Percentiles rank a stretch among this genome's conserved stretches.
Conservation (phyloP, 2,329 filamentous ascomycete genomes). For the Ophiostoma triangulosporum region DNA sequence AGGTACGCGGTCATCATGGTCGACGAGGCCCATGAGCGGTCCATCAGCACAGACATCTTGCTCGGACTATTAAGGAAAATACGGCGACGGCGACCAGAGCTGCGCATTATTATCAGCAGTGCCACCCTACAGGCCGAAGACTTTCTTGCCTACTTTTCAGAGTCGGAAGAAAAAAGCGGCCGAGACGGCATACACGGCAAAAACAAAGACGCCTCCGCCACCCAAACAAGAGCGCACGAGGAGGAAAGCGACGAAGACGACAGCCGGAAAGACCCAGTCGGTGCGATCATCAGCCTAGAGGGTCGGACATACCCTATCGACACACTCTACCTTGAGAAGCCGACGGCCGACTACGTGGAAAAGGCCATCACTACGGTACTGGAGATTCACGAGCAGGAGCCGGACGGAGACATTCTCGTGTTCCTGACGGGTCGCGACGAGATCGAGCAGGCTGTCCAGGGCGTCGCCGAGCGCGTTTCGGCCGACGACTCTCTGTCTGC, state of each 20-base stretch:
- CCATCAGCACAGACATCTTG: slow-evolving; percentile 81
- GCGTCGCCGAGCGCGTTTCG: slow-evolving; percentile 58
- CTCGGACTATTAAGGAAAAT: slow-evolving; percentile 90
- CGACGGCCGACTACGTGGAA: slow-evolving; percentile 78
- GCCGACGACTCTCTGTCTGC: slow-evolving; percentile 40
- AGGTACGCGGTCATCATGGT: slow-evolving; percentile 96
- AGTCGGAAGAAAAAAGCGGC: slow-evolving; percentile 23
- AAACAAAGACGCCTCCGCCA: neutral
- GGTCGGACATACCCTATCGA: slow-evolving; percentile 84
- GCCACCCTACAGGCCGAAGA: slow-evolving; percentile 84
- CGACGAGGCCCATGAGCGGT: slow-evolving; percentile 91
- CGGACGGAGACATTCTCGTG: slow-evolving; percentile 73
- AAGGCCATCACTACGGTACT: slow-evolving; percentile 71
- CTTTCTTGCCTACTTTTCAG: slow-evolving; percentile 65
- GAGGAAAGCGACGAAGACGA: slow-evolving; percentile 9
- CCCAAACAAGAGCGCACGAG: slow-evolving; percentile 2
- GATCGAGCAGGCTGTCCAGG: slow-evolving; percentile 71
- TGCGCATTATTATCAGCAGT: slow-evolving; percentile 83
- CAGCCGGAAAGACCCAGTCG: slow-evolving; percentile 19
- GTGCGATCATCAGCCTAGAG: slow-evolving; percentile 69
- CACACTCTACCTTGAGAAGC: slow-evolving; percentile 62
- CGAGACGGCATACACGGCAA: slow-evolving; percentile 2
- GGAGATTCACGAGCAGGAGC: slow-evolving; percentile 72
- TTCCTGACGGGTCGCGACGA: slow-evolving; percentile 90
- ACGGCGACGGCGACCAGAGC: slow-evolving; percentile 59